These are phyloP conservation scores for Suillus plorans DNA, from an alignment of 768 basidiomycete genomes.

Conservation along the genomic window DNA sequence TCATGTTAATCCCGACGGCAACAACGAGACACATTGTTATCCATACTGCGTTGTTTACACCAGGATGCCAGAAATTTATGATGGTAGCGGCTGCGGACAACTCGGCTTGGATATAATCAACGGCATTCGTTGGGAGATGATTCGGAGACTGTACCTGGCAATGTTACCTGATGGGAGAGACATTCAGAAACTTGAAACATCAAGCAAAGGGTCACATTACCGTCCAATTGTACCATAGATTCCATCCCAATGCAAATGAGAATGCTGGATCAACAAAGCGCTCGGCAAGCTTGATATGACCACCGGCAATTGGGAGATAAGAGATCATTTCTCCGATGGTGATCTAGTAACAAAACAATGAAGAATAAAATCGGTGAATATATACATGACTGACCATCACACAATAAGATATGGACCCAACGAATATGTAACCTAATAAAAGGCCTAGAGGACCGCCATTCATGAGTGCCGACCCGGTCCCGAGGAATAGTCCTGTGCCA, in stretches of 20 bases:
- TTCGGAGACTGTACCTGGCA: constrained; percentile 20
- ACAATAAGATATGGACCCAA: constrained; percentile 38
- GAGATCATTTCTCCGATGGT: constrained; percentile 47
- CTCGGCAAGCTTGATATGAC: constrained; percentile 47
- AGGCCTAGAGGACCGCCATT: constrained; percentile 49
- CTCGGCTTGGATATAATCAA: constrained; percentile 35
- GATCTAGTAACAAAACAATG: constrained; percentile 11
- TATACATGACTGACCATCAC: constrained; percentile 37
- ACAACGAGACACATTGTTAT: constrained; percentile 53
- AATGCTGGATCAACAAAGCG: constrained; percentile 47
- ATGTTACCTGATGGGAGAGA: constrained; percentile 17
- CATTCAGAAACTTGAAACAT: background rate
- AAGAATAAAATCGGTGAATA: constrained; percentile 10
- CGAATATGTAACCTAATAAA: constrained; percentile 39
- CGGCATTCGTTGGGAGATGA: background rate
- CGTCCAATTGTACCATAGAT: constrained; percentile 42
- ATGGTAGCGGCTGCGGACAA: constrained; percentile 50
- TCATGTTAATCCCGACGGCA: constrained; percentile 44
- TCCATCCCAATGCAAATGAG: constrained; percentile 44
- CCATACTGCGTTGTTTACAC: constrained; percentile 47
- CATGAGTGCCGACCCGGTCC: constrained; percentile 33
- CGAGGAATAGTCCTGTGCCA: constrained; percentile 40
- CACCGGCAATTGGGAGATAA: constrained; percentile 44
- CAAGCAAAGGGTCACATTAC: constrained; percentile 14
- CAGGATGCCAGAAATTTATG: constrained; percentile 46